Evolutionary conservation across 306 rosid species (phyloP), one percentile per base, ranked within the genome.

Genomic region (Fagus sylvatica): DNA sequence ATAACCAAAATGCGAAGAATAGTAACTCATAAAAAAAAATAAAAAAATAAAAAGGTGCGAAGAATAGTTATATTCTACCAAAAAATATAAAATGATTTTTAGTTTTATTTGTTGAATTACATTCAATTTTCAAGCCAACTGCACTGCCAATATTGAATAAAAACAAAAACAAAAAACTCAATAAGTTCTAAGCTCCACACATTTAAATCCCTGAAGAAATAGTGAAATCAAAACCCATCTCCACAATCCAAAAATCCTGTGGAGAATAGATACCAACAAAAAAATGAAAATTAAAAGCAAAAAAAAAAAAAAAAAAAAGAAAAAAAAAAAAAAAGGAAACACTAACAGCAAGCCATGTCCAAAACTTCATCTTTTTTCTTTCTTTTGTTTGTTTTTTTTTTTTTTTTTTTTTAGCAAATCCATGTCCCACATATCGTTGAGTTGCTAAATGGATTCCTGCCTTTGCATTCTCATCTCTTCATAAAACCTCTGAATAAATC

Each of bases 401-500:
- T 56, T 22, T 1, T 1, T 0, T 10, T 8, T 57, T 28, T 9
- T 10, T 2, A 10, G 30, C 33, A 57, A 57, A 57, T 57, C 64
- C 37, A 6, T 6, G 10, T 6, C n/a, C 13, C 7, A 36, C 28
- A 64, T 43, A 15, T 70, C 46, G 2, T 28, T 22, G 51, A 48
- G 22, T 41, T 59, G 49, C 81, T 76, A 81, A 7, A 86, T n/a
- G 0, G 90, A 83, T 62, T 74, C 62, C 32, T 75, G 87, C 79
- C 84, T 87, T 85, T 90, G 91, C 86, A 90, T 76, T 80, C 81
- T 87, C 81, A 90, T 92, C 71, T 88, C 84, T 12, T 75, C 86
- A 4, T 92, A 92, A 76, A 90, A 92, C 39, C 80, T 92, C 78
- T 87, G 60, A 28, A 92, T 92, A 75, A 92, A 92, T 74, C 53